Conservation (phyloP, 1,284 basidiomycete genomes). For the Cryptococcus depauperatus region DNA sequence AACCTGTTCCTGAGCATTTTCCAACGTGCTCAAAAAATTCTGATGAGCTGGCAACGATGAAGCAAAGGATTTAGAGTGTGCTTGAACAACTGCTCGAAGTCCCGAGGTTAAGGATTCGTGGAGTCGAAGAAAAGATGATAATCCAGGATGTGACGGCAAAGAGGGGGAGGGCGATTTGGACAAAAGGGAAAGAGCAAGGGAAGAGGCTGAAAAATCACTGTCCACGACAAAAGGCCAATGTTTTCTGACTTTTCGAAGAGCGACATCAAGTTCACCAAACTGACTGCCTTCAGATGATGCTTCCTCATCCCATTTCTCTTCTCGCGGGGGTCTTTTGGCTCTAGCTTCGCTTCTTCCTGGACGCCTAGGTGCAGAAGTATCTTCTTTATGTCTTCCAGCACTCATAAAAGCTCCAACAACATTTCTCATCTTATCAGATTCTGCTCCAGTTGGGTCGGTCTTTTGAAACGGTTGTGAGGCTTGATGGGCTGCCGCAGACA, state of each 20-base stretch:
- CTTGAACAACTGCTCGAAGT: conserved; percentile 49
- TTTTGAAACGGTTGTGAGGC: conserved; percentile 13
- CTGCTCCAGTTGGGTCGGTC: conserved; percentile 12
- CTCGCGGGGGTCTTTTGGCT: conserved; percentile 11
- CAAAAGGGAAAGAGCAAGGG: conserved; percentile 76
- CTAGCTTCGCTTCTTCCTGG: conserved; percentile 20
- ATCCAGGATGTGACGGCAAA: conserved; percentile 24
- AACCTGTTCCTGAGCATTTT: conserved; percentile 63
- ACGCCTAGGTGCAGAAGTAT: conserved; percentile 9
- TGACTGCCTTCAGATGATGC: conserved; percentile 31
- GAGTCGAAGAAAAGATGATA: conserved; percentile 32
- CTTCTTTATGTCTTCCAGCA: conserved; percentile 18
- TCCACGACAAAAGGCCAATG: conserved; percentile 85
- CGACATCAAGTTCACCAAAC: conserved; percentile 48
- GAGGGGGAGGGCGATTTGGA: conserved; percentile 55
- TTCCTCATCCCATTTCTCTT: conserved; percentile 21
- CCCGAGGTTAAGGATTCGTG: conserved; percentile 35
- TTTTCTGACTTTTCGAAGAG: conserved; percentile 73
- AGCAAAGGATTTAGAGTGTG: conserved; percentile 86
- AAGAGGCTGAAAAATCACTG: conserved; percentile 83
- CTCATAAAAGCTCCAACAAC: conserved; percentile 39
- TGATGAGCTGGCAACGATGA: conserved; percentile 81
- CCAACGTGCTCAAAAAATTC: conserved; percentile 61
- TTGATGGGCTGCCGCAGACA: conserved; percentile 21
- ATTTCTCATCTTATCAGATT: conserved; percentile 27